phyloP scores from a whole-genome alignment of 2,329 filamentous ascomycete species.

The Madurella mycetomatis region DNA sequence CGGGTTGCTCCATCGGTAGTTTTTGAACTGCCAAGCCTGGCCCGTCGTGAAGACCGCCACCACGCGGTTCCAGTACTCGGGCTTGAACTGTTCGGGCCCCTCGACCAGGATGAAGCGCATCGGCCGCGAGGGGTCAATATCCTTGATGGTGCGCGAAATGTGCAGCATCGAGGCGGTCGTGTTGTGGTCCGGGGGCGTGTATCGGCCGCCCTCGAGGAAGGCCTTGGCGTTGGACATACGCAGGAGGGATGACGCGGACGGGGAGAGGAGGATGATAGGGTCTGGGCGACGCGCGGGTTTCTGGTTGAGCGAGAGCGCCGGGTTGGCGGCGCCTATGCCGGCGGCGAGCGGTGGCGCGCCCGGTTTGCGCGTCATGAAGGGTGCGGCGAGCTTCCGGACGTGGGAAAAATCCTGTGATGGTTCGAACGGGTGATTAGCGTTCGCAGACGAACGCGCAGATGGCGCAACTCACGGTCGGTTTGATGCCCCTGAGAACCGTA shows the following conservation, averaged over 20 bases:
- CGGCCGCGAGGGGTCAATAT: constrained; percentile 64
- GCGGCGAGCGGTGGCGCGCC: constrained; percentile 11
- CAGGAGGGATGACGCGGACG: constrained; percentile 88
- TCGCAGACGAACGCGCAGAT: background rate
- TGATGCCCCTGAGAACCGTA: constrained; percentile 77
- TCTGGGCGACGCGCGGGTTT: constrained; percentile 53
- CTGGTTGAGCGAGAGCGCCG: constrained; percentile 50
- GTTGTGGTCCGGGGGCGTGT: constrained; percentile 69
- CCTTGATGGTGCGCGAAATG: constrained; percentile 71
- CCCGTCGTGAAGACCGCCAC: constrained; percentile 97
- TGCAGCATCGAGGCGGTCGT: constrained; percentile 77
- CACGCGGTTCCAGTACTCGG: constrained; percentile 93
- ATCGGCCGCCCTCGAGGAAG: constrained; percentile 83
- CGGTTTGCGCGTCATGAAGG: constrained; percentile 65
- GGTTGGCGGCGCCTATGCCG: constrained; percentile 38
- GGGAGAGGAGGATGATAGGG: constrained; percentile 95
- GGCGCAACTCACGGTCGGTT: constrained; percentile 67
- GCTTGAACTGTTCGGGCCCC: constrained; percentile 89
- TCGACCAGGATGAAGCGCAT: constrained; percentile 96
- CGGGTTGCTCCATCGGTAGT: constrained; percentile 91
- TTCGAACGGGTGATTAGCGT: background rate
- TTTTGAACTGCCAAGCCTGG: constrained; percentile 97
- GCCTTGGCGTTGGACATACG: constrained; percentile 94
- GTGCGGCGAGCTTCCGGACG: constrained; percentile 77
- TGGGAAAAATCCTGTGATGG: constrained; percentile 78